Base-by-base conservation (phyloP, 148 eudicot species). In the Rhododendron ferrugineum region DNA sequence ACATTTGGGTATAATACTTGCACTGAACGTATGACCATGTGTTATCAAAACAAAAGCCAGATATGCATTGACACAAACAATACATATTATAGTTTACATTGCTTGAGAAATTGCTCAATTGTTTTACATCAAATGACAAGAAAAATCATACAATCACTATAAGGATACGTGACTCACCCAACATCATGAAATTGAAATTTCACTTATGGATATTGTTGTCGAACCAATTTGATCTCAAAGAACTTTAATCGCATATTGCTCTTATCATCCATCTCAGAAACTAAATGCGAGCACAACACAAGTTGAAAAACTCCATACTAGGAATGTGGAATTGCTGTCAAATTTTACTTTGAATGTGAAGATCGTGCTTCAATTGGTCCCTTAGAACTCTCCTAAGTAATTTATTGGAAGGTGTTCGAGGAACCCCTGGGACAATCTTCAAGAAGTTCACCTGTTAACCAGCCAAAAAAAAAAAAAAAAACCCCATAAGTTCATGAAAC, bases 341-440 rank as follows among this genome's bases (percentile, higher is more conserved):
- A 18, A 96, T 88, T 88, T 89, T 93, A 90, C 98, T 95, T 79
- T 84, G 88, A 46, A 87, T 46, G 16, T 82, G 87, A 74, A 94
- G 88, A 79, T 95, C 93, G 54, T 84, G 87, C 90, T 89, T 96
- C 82, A 91, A 79, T 82, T 94, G 91, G 85, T 93, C 97, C 88
- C 93, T 93, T 86, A 96, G 79, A 50, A 94, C 95, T 58, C 96
- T 92, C 89, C 99, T 88, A 64, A 96, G 84, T 54, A 96, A 62
- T 87, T 96, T 95, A 87, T 94, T 94, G 15, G 98, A 90, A 82
- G 98, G 95, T 77, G 94, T 96, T 79, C 98, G 88, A 49, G 99
- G 99, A 77, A 96, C 90, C 78, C 92, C 95, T 1, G 90, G 85
- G 16, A 94, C 89, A 56, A 95, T 89, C 89, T 92, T 95, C 42